phyloP scores from a whole-genome alignment of 768 basidiomycete species.

The Pleurotus pulmonarius region DNA sequence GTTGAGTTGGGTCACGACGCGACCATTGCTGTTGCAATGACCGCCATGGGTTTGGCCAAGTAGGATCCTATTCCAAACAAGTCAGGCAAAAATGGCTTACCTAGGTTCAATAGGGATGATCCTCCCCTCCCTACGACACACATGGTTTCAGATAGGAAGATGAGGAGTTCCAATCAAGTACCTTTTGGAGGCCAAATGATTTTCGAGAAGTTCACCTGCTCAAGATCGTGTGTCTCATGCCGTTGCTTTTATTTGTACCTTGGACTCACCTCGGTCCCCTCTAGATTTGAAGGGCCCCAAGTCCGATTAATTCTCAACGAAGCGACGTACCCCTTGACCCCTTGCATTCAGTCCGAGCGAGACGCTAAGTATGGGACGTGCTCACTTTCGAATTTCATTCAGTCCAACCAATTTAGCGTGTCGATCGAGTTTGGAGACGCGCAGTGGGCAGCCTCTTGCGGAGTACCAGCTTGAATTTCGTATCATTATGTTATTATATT shows the following conservation, averaged over 20 bases:
- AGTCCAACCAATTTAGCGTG: background rate
- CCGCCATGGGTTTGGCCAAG: slow-evolving; percentile 35
- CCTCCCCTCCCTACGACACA: slow-evolving; percentile 22
- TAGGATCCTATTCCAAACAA: slow-evolving; percentile 9
- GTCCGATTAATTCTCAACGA: background rate
- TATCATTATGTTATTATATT: background rate
- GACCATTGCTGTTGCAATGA: slow-evolving; percentile 32
- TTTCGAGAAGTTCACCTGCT: slow-evolving; percentile 38
- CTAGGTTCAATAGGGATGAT: slow-evolving; percentile 24
- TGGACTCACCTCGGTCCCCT: background rate
- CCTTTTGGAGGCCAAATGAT: slow-evolving; percentile 41
- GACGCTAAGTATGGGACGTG: background rate
- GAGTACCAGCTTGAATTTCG: background rate
- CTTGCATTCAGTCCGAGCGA: background rate
- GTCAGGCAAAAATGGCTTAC: background rate
- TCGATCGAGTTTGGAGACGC: background rate
- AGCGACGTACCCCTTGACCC: background rate
- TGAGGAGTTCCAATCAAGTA: slow-evolving; percentile 33
- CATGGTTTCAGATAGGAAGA: slow-evolving; percentile 24
- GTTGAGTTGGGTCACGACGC: slow-evolving; percentile 41
- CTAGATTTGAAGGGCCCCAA: background rate
- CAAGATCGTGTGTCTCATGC: slow-evolving; percentile 22
- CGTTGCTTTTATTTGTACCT: background rate
- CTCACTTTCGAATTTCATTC: background rate
- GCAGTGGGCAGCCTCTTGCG: background rate